Base-by-base conservation (phyloP, 352 stramenopile species). In the Pythium myriotylum region DNA sequence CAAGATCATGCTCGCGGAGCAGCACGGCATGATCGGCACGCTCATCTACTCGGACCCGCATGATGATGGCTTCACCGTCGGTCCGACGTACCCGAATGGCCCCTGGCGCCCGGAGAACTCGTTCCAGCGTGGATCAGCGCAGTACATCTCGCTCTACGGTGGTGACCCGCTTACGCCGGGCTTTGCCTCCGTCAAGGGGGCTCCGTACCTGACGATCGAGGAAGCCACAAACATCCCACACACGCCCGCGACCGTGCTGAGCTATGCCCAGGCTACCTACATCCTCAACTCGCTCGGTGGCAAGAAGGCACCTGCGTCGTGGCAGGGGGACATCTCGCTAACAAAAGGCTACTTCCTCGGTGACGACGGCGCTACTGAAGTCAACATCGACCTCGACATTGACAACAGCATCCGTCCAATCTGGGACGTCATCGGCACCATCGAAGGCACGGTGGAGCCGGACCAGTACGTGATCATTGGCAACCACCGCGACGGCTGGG, bases 401-500 rank as follows among this genome's bases (percentile, higher is more conserved):
- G 72, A 96, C 59, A 97, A 96, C 70, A 72, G 64, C 19, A 69
- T 94, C 20, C 74, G 62, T 14, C 12, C 77, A 14, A 92, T 97
- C 43, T 94, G 88, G 84, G 92, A 97, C 67, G 88, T 97, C 1
- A 84, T 97, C 20, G 86, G 74, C 26, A 89, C 74, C 13, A 92
- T 97, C 56, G 70, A 86, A 33, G 87, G 83, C 29, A 54, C 62
- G 0, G 65, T 74, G 17, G 67, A 83, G 32, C 71, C 85, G 4
- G 85, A 94, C 9, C 70, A 89, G 50, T 79, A 83, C 22, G 79
- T 97, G 13, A 32, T 97, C 19, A 75, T 97, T 27, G 87, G 89
- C 33, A 97, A 97, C 68, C 91, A 97, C 62, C 84, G 91, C 20
- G 91, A 97, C 64, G 90, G 89, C 4, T 97, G 91, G 91, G 86